Conservation (phyloP, 2,329 filamentous ascomycete genomes). For the Pseudogymnoascus sp. region DNA sequence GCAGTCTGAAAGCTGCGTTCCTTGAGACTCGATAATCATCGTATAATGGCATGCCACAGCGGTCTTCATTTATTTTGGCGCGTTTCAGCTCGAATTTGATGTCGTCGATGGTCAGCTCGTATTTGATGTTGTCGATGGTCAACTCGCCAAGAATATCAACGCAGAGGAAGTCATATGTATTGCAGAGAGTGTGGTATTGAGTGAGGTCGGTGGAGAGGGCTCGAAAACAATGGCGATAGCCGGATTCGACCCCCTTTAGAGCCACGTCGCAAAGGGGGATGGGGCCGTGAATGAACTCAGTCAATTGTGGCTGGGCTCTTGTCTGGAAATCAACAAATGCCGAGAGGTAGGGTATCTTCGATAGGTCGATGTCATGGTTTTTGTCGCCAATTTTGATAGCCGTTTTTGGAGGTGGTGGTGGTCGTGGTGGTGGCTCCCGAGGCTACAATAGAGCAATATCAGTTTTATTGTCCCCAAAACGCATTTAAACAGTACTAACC, state of each 20-base stretch:
- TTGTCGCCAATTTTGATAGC: background rate
- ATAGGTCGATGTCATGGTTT: background rate
- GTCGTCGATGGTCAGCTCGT: too few relatives aligned
- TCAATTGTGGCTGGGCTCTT: constrained; percentile 20
- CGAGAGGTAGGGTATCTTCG: background rate
- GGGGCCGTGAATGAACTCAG: constrained; percentile 17
- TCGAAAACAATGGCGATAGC: constrained; percentile 24
- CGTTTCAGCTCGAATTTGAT: too few relatives aligned
- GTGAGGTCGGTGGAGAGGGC: constrained; percentile 19
- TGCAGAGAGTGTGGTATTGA: constrained; percentile 20
- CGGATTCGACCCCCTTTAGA: constrained; percentile 24
- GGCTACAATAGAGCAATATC: background rate
- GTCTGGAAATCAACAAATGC: background rate
- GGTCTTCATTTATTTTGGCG: too few relatives aligned
- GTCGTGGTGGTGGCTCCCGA: background rate
- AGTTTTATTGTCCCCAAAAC: background rate
- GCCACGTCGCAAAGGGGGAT: constrained; percentile 21
- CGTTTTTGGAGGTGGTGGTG: background rate
- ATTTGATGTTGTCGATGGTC: too few relatives aligned
- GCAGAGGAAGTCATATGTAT: constrained; percentile 23
- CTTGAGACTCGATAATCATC: too few relatives aligned
- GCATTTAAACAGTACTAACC: too few relatives aligned
- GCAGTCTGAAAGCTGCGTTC: constrained; percentile 18
- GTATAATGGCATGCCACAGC: too few relatives aligned
- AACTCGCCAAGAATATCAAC: constrained; percentile 11